phyloP scores from a whole-genome alignment of 495 filamentous ascomycete genomes.

The Ascodesmis nigricans region DNA sequence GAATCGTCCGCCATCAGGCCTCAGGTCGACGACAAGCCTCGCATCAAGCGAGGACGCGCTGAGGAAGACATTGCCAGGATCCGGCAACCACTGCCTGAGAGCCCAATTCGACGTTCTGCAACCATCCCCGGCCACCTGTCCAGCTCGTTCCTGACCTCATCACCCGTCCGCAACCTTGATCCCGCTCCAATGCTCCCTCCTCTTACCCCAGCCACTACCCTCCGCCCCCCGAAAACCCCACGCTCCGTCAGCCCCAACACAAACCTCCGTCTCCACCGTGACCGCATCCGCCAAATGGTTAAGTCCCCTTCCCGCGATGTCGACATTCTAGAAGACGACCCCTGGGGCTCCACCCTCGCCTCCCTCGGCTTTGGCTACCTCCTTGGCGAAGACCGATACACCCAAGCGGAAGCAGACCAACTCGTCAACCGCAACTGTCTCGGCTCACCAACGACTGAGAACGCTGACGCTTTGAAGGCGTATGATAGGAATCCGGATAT shows the following conservation, averaged over 20 bases:
- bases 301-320: conserved; percentile 65
- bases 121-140: conserved; percentile 24
- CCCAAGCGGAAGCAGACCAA: conserved; percentile 23
- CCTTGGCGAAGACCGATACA: no score
- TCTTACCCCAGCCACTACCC: conserved; percentile 66
- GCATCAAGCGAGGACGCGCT: conserved; percentile 67
- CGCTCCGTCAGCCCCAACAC: conserved; percentile 84
- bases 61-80: conserved; percentile 93
- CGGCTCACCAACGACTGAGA: conserved; percentile 59
- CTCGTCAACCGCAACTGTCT: conserved; percentile 31
- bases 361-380: conserved; percentile 30
- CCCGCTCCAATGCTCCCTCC: conserved; percentile 48
- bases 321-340: conserved; percentile 40
- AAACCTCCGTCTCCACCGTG: conserved; percentile 77
- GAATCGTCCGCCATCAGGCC: conserved; percentile 76
- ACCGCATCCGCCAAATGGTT: conserved; percentile 65
- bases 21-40: conserved; percentile 49
- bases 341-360: conserved; percentile 60
- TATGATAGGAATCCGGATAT: not conserved
- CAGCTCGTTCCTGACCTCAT: conserved; percentile 32
- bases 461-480: conserved; percentile 23
- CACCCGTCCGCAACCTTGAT: conserved; percentile 35
- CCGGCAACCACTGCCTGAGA: conserved; percentile 79
- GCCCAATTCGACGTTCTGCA: conserved; percentile 43
- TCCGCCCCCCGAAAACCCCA: conserved; percentile 61